Conservation (phyloP, 2,329 filamentous ascomycete genomes). For the Neocucurbitaria cava region DNA sequence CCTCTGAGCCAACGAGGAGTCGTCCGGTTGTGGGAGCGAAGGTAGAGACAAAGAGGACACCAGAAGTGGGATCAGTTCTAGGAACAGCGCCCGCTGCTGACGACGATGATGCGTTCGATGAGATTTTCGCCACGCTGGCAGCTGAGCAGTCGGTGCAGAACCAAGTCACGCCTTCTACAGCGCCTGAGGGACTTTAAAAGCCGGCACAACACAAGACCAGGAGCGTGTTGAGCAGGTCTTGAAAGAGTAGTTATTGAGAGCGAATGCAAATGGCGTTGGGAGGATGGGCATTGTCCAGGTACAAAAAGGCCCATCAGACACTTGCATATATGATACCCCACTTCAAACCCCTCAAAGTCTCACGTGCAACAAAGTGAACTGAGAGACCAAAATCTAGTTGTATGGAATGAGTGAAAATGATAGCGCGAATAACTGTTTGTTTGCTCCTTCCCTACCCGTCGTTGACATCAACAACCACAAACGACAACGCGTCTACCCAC, state of each 20-base stretch:
- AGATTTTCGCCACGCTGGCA: conserved; percentile 1
- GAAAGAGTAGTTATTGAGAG: neutral
- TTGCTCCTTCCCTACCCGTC: too few species aligned
- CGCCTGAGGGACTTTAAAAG: neutral
- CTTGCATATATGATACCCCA: neutral
- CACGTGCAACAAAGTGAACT: too few species aligned
- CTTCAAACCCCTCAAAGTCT: too few species aligned
- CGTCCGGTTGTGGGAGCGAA: neutral
- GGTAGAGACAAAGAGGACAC: neutral
- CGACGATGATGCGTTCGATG: conserved; percentile 1
- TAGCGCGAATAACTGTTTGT: too few species aligned
- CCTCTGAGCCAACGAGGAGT: neutral
- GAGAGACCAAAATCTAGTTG: too few species aligned
- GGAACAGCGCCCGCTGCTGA: neutral
- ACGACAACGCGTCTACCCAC: too few species aligned
- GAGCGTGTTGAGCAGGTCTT: neutral
- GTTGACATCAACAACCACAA: too few species aligned
- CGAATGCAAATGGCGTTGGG: neutral
- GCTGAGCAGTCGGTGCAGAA: neutral
- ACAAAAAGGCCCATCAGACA: neutral
- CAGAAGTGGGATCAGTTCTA: neutral
- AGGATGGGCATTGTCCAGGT: neutral
- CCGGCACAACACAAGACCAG: neutral
- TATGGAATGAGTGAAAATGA: too few species aligned
- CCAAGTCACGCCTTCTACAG: neutral